Percentiles rank a stretch among this genome's conserved stretches.
Evolutionary conservation across 257 asterid genomes (phyloP).

Genomic region (Petunia secreta): DNA sequence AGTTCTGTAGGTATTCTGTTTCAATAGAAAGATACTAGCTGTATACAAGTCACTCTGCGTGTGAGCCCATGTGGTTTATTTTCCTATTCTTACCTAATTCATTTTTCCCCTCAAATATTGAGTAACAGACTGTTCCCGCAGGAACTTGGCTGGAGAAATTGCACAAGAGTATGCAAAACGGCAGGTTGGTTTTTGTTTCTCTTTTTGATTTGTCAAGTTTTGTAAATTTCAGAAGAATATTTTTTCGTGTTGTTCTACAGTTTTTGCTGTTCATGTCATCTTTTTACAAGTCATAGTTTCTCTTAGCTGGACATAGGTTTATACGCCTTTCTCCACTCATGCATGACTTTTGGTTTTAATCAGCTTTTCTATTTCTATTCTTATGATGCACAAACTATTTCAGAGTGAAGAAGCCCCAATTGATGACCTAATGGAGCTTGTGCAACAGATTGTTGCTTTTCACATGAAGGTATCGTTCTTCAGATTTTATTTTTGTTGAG

Average conservation of each 20-base stretch:
- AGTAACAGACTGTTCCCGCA: conserved; percentile 33
- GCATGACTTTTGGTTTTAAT: neutral
- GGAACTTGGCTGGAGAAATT: conserved; percentile 97
- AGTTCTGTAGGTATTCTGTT: neutral
- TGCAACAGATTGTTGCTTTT: conserved; percentile 84
- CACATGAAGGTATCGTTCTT: conserved; percentile 76
- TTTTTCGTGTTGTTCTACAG: neutral
- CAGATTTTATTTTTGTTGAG: conserved; percentile 13
- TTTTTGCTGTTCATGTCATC: neutral
- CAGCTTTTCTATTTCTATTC: conserved; percentile 1
- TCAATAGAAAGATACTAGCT: neutral
- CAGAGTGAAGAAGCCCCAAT: conserved; percentile 63
- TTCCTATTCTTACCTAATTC: neutral
- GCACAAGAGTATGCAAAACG: conserved; percentile 75
- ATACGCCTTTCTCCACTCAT: neutral
- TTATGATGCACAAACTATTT: conserved; percentile 29
- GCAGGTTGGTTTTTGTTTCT: conserved; percentile 57
- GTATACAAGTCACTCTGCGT: neutral
- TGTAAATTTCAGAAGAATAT: conserved; percentile 16
- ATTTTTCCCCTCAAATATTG: neutral
- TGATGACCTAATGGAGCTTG: conserved; percentile 87
- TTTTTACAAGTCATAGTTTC: conserved; percentile 2
- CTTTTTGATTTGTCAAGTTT: conserved; percentile 13
- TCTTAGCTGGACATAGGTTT: neutral
- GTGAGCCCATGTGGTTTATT: neutral